phyloP scores from a whole-genome alignment of 495 filamentous ascomycete species.

The Lasiosphaeria ovina region DNA sequence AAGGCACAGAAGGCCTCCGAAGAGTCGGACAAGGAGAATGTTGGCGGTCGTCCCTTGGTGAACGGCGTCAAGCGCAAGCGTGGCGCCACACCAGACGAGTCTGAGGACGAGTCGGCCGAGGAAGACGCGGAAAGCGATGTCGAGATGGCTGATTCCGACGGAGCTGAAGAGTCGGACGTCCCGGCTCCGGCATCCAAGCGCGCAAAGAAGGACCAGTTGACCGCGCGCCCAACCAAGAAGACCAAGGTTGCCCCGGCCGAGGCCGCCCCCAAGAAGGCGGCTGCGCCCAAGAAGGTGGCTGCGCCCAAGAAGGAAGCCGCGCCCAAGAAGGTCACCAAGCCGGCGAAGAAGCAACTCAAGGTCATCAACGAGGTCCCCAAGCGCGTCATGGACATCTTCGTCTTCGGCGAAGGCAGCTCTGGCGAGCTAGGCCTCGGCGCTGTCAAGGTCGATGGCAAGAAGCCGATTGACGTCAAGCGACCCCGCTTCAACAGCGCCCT shows the following conservation, averaged over 20 bases:
- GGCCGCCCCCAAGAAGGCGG: slow-evolving; percentile 12
- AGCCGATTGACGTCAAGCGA: slow-evolving; percentile 55
- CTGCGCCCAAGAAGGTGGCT: slow-evolving; percentile 25
- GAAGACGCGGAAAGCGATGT: neutral
- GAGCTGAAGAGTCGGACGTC: neutral
- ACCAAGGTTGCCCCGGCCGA: slow-evolving; percentile 13
- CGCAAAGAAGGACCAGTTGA: neutral
- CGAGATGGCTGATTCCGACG: neutral
- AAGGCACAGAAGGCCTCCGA: slow-evolving; percentile 20
- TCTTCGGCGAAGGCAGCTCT: slow-evolving; percentile 54
- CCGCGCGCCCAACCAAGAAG: neutral
- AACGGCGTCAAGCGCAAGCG: slow-evolving; percentile 14
- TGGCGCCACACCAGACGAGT: neutral
- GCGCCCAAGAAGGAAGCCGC: slow-evolving; percentile 20
- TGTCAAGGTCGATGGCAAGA: slow-evolving; percentile 44
- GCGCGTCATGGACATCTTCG: slow-evolving; percentile 48
- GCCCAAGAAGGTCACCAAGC: slow-evolving; percentile 4
- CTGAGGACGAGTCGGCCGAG: slow-evolving; percentile 1
- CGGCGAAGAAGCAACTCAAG: slow-evolving; percentile 13
- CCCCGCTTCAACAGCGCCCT: slow-evolving; percentile 54
- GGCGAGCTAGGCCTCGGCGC: slow-evolving; percentile 56
- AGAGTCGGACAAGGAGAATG: slow-evolving; percentile 19
- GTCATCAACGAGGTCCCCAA: slow-evolving; percentile 44
- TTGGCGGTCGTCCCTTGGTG: neutral
- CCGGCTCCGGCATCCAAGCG: neutral